Conservation (phyloP, 495 filamentous ascomycete species). For the Penicillium macrosclerotiorum region DNA sequence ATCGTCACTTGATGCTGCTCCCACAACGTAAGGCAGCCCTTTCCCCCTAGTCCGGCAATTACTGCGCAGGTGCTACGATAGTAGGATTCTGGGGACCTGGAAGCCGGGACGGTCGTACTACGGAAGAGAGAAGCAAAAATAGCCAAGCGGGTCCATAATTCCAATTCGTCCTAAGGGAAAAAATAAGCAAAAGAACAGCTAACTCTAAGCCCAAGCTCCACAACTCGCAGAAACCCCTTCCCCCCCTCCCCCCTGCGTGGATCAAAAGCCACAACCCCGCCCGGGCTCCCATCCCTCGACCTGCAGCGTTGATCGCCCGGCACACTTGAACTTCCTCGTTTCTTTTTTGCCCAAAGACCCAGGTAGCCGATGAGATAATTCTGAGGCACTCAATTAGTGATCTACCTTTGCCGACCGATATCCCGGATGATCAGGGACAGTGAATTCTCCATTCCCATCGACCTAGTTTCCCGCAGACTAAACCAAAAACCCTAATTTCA, state of each 20-base stretch:
- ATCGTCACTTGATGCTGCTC: neutral
- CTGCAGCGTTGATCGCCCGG: too few relatives aligned
- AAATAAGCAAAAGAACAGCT: too few relatives aligned
- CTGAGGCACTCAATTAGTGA: too few relatives aligned
- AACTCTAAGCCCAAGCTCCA: too few relatives aligned
- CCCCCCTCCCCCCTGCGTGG: too few relatives aligned
- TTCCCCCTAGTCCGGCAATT: neutral
- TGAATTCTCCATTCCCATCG: neutral
- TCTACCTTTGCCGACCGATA: neutral
- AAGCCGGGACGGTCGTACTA: neutral
- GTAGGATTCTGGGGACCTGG: neutral
- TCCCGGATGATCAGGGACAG: neutral
- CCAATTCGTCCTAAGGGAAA: too few relatives aligned
- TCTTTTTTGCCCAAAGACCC: neutral
- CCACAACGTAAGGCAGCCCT: neutral
- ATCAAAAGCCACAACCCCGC: too few relatives aligned
- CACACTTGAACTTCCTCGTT: too few relatives aligned
- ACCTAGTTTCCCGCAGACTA: neutral
- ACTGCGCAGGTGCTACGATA: neutral
- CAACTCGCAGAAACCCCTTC: too few relatives aligned
- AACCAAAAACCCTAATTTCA: neutral
- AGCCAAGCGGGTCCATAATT: neutral
- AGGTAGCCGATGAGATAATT: too few relatives aligned
- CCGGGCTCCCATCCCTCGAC: too few relatives aligned
- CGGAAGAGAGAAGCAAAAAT: neutral